Base-by-base conservation (phyloP, 2,329 filamentous ascomycete species). In the Hypoxylon sp. region DNA sequence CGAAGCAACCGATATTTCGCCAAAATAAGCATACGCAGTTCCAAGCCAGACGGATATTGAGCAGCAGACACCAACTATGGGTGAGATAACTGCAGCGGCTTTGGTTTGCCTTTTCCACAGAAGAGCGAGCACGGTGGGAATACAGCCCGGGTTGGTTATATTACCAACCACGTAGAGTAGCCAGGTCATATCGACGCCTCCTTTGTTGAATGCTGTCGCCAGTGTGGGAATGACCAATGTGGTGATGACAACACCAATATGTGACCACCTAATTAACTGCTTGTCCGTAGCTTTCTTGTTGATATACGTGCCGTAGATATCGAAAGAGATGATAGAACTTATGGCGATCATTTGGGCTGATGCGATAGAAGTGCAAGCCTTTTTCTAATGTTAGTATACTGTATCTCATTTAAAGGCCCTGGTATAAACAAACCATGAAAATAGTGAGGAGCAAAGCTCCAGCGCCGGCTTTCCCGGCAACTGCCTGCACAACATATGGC, bases 381-480 rank as follows among this genome's bases (percentile, higher is more conserved):
- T 53, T 27, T 51, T 1, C 90, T 92, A n/a, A 92, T 89, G 1
- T 52, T 10, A 39, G 11, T 47, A 32, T 31, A 32, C n/a, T 10
- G 39, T 10, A 42, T 17, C 32, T 10, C 27, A 27, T 13, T 7
- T 15, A 6, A 53, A 29, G 17, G 19, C 5, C 47, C 13, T 32
- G n/a, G 10, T 6, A 19, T 5, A 32, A 2, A 11, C 47, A 13
- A 48, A 91, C 91, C 91, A 93, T 93, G 82, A 93, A 93, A 10
- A 91, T 88, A 59, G 93, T 85, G 3, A 93, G 80, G 0, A 92
- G 82, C 0, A 91, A 88, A 0, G 89, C 91, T 1, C 86, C 88
- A 0, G 91, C 91, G 51, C 91, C 91, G 7, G 91, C 91, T 69
- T 89, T 90, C 0, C 91, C 91, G 1, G 92, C 85, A 29, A 93